These are phyloP conservation scores for Colletotrichum sojae DNA, from an alignment of 2,329 filamentous ascomycete species.

Conservation along the genomic window DNA sequence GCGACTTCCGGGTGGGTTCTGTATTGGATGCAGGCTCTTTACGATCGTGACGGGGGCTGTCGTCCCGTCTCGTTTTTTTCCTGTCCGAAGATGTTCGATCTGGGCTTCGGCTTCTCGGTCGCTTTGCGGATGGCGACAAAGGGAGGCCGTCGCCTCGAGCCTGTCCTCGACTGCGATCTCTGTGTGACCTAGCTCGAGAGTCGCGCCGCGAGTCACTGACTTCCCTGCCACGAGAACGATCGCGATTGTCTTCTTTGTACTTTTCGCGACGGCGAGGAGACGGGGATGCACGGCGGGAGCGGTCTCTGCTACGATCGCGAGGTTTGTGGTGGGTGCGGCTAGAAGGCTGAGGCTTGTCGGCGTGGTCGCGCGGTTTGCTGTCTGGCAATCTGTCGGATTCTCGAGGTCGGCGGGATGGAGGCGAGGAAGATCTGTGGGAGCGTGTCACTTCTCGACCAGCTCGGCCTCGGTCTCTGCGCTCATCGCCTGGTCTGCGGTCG, in stretches of 20 bases:
- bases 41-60: constrained; percentile 36
- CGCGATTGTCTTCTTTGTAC: constrained; percentile 19
- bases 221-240: constrained; percentile 37
- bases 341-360: constrained; percentile 40
- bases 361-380: constrained; percentile 35
- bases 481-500: constrained; percentile 57
- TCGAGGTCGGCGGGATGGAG: constrained; percentile 43
- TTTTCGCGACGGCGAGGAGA: constrained; percentile 38
- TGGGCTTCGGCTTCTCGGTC: constrained; percentile 37
- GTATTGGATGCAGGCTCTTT: constrained; percentile 20
- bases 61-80: constrained; percentile 34
- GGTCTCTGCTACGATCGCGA: constrained; percentile 45
- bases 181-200: constrained; percentile 27
- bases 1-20: constrained; percentile 18
- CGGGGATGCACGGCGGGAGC: constrained; percentile 47
- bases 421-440: constrained; percentile 52
- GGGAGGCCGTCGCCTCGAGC: constrained; percentile 32
- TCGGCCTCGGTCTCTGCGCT: constrained; percentile 58
- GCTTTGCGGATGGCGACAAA: constrained; percentile 36
- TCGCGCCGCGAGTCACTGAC: constrained; percentile 37
- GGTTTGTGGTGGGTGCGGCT: constrained; percentile 30
- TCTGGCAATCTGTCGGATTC: constrained; percentile 47
- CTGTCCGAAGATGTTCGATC: constrained; percentile 10
- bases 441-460: constrained; percentile 54
- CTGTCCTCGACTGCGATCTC: constrained; percentile 36